A percentile compares a stretch with the other conserved stretches of the same genome.
Evolutionary conservation across 106 monocot genomes (phyloP).

Genomic region (Xerophyta viscosa): DNA sequence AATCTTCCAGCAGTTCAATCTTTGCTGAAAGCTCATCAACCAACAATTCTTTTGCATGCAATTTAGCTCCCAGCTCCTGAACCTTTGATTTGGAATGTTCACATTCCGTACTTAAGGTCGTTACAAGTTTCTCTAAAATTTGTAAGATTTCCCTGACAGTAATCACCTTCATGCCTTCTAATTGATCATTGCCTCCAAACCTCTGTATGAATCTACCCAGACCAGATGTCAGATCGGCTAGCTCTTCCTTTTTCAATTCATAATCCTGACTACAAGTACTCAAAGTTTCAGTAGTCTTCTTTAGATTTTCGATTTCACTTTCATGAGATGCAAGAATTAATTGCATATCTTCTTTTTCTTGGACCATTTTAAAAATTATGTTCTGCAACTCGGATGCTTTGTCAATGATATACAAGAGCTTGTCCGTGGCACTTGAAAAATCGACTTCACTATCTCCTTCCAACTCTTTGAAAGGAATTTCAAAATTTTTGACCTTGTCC

Average conservation of each 20-base stretch:
- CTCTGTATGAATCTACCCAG: constrained; percentile 58
- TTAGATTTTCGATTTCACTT: constrained; percentile 52
- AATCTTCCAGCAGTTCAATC: constrained; percentile 66
- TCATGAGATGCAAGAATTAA: constrained; percentile 31
- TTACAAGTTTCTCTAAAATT: constrained; percentile 46
- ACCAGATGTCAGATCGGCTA: constrained; percentile 34
- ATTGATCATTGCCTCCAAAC: constrained; percentile 33
- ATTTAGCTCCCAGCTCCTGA: constrained; percentile 58
- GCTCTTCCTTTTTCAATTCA: constrained; percentile 35
- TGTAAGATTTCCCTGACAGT: constrained; percentile 34
- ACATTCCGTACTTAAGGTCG: constrained; percentile 30
- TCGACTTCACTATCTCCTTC: constrained; percentile 7
- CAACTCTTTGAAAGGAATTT: constrained; percentile 26
- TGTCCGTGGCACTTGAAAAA: constrained; percentile 46
- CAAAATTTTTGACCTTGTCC: constrained; percentile 45
- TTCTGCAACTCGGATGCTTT: constrained; percentile 37
- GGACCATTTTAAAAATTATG: constrained; percentile 20
- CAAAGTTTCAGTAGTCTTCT: constrained; percentile 30
- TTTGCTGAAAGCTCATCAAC: constrained; percentile 48
- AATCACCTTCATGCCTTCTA: constrained; percentile 39
- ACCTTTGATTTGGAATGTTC: constrained; percentile 53
- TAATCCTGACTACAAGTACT: constrained; percentile 23
- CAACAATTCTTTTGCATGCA: constrained; percentile 47
- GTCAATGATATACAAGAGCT: constrained; percentile 58
- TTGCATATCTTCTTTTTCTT: constrained; percentile 69